These are phyloP conservation scores for Zhuliangozyma parablackwelliae DNA, from an alignment of 1,139 yeast species.

Conservation along the genomic window DNA sequence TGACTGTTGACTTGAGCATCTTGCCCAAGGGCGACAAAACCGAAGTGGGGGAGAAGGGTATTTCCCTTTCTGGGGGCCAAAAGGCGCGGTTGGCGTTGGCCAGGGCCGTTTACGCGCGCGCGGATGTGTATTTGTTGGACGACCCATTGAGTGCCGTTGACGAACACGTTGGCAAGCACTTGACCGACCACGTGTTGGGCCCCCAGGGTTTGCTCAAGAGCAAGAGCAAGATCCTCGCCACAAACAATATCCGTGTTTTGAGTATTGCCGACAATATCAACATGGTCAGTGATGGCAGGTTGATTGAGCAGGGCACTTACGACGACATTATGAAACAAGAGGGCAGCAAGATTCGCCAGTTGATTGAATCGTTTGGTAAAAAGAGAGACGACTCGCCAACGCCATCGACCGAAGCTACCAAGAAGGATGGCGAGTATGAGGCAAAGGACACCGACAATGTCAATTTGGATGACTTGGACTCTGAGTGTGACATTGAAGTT, in stretches of 20 bases:
- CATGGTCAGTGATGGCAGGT: conserved; percentile 70
- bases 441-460: conserved; percentile 9
- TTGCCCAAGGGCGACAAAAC: conserved; percentile 37
- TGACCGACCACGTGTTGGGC: conserved; percentile 52
- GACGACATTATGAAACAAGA: conserved; percentile 50
- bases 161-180: conserved; percentile 31
- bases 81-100: conserved; percentile 37
- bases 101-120: conserved; percentile 36
- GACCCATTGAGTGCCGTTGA: conserved; percentile 37
- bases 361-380: conserved; percentile 75
- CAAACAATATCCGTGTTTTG: conserved; percentile 83
- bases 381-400: conserved; percentile 24
- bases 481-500: conserved; percentile 30
- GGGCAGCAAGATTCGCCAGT: conserved; percentile 53
- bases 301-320: conserved; percentile 75
- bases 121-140: conserved; percentile 33
- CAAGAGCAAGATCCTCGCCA: conserved; percentile 79
- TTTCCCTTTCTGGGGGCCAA: conserved; percentile 38
- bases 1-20: conserved; percentile 28
- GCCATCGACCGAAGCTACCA: conserved; percentile 5
- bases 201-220: conserved; percentile 71
- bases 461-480: conserved; percentile 23
- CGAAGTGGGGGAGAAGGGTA: conserved; percentile 41
- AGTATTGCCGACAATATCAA: conserved; percentile 71
- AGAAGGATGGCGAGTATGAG: conserved; percentile 8